A percentile compares a stretch with the other conserved stretches of the same genome.
Conservation (phyloP, 2,329 filamentous ascomycete species). For the Trichoderma citrinoviride region DNA sequence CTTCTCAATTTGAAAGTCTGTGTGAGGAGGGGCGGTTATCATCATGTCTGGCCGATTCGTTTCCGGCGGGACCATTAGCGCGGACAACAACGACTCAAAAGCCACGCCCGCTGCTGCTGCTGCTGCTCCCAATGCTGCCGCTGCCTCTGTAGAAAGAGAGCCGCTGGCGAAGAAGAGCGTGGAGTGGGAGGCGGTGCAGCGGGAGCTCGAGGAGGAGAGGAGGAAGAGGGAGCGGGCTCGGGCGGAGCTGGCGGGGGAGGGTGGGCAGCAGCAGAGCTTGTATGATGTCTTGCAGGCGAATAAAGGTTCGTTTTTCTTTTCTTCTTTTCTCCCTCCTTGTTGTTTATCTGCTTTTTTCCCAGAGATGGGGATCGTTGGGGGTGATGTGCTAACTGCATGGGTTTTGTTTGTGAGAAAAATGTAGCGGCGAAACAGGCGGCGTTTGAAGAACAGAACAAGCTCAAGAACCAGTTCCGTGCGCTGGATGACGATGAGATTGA, state of each 20-base stretch:
- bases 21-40: too few species aligned
- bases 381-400: not conserved
- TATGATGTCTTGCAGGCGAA: slow-evolving; percentile 78
- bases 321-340: not conserved
- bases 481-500: slow-evolving; percentile 78
- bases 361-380: not conserved
- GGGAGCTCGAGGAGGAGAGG: slow-evolving; percentile 61
- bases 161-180: slow-evolving; percentile 27
- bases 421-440: slow-evolving; percentile 78
- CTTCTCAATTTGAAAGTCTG: too few species aligned
- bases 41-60: slow-evolving; percentile 56
- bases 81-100: slow-evolving; percentile 27
- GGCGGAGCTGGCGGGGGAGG: slow-evolving; percentile 40
- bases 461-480: slow-evolving; percentile 74
- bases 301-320: slow-evolving; percentile 56
- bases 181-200: slow-evolving; percentile 65
- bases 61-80: slow-evolving; percentile 48
- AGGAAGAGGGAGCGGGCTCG: slow-evolving; percentile 52
- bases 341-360: not conserved
- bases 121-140: too few species aligned
- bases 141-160: not conserved
- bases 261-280: slow-evolving; percentile 62
- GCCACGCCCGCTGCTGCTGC: slow-evolving; percentile 15
- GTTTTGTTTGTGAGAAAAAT: not conserved
- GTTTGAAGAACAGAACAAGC: slow-evolving; percentile 69